Conservation (phyloP, 305 asterid species). For the Fraxinus paxiana region DNA sequence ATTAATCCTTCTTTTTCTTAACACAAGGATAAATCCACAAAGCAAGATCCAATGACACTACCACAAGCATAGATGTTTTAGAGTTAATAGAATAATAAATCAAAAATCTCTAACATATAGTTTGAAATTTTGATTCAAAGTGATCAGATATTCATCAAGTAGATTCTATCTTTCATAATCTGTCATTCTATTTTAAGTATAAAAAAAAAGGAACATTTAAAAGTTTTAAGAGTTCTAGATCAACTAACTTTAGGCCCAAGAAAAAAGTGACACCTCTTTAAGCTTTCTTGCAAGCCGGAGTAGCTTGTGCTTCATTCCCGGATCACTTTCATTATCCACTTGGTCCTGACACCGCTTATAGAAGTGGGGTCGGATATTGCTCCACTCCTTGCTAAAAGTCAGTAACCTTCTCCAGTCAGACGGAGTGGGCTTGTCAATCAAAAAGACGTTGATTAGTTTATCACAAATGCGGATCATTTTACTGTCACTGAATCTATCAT, state of each 20-base stretch:
- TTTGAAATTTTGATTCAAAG: background rate
- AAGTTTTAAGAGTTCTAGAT: background rate
- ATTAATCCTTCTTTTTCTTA: background rate
- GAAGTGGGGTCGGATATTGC: slow-evolving; percentile 71
- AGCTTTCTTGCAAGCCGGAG: slow-evolving; percentile 81
- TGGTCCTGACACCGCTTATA: slow-evolving; percentile 61
- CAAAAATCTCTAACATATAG: background rate
- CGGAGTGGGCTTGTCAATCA: slow-evolving; percentile 86
- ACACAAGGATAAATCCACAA: slow-evolving; percentile 8
- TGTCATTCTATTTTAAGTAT: background rate
- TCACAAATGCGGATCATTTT: slow-evolving; percentile 73
- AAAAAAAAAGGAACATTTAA: slow-evolving; percentile 3
- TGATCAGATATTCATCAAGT: background rate
- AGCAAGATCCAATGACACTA: background rate
- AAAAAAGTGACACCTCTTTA: slow-evolving; percentile 55
- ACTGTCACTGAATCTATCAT: slow-evolving; percentile 43
- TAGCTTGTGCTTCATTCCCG: slow-evolving; percentile 71
- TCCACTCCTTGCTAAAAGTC: slow-evolving; percentile 84
- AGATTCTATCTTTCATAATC: background rate
- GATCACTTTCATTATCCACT: slow-evolving; percentile 68
- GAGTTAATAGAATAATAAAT: background rate
- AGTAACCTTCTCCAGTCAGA: slow-evolving; percentile 84
- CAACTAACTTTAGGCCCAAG: slow-evolving; percentile 8
- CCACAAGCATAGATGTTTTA: background rate
- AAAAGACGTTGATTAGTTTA: slow-evolving; percentile 73